Evolutionary conservation across 805 yeast species (phyloP).

Genomic region (Crinitomyces ghanaensis): DNA sequence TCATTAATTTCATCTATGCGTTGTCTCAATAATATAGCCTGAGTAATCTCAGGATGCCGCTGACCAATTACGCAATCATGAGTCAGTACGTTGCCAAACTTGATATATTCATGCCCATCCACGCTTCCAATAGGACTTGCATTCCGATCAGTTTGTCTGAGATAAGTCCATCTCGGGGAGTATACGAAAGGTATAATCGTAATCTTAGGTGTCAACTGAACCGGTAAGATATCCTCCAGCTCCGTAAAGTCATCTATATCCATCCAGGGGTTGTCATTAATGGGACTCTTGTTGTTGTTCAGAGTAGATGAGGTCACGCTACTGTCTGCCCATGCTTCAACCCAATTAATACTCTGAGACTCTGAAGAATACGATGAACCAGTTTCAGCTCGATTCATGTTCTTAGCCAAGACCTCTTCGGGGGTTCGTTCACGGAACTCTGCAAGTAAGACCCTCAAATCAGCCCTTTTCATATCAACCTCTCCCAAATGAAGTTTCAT

Average conservation of each 20-base stretch:
- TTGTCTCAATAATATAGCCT: conserved; percentile 18
- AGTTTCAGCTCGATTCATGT: conserved; percentile 9
- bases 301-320: conserved; percentile 15
- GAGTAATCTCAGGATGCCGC: conserved; percentile 20
- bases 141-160: conserved; percentile 45
- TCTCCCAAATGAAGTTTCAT: conserved; percentile 58
- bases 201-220: conserved; percentile 27
- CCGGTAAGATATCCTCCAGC: conserved; percentile 32
- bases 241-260: conserved; percentile 71
- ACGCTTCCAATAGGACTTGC: conserved; percentile 11
- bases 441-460: conserved; percentile 55
- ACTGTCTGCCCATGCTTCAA: conserved; percentile 13
- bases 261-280: conserved; percentile 42
- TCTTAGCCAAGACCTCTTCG: conserved; percentile 30
- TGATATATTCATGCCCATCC: conserved; percentile 23
- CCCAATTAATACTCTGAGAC: conserved; percentile 9
- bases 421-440: conserved; percentile 46
- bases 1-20: conserved; percentile 22
- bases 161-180: conserved; percentile 60
- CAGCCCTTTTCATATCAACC: conserved; percentile 56
- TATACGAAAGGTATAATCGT: conserved; percentile 49
- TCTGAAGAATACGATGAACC: conserved; percentile 10
- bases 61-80: conserved; percentile 48
- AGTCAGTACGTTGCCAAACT: conserved; percentile 43
- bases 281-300: conserved; percentile 3